Percentiles rank a stretch among this genome's conserved stretches.
These are phyloP conservation scores for Hibiscus tridactylites DNA, from an alignment of 345 rosid genomes.

Conservation along the genomic window DNA sequence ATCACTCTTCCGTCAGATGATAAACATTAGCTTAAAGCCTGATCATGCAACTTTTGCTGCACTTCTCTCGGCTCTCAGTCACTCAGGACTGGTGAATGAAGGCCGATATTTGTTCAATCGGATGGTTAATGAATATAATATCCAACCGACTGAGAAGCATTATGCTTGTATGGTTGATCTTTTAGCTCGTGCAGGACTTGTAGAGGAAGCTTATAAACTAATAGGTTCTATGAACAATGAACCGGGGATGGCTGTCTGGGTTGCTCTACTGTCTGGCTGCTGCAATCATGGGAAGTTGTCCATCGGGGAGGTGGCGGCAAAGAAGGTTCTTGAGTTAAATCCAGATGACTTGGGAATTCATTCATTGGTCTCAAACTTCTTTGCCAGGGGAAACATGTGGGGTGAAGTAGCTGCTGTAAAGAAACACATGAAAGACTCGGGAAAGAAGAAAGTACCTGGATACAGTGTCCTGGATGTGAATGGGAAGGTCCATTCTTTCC, in stretches of 20 bases:
- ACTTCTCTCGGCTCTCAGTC: conserved; percentile 69
- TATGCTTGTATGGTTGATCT: conserved; percentile 68
- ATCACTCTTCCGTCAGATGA: conserved; percentile 47
- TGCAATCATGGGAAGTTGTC: conserved; percentile 35
- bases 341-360: conserved; percentile 52
- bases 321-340: conserved; percentile 42
- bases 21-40: conserved; percentile 32
- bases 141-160: conserved; percentile 33
- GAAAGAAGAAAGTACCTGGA: conserved; percentile 60
- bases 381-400: conserved; percentile 48
- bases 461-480: conserved; percentile 50
- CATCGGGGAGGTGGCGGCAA: conserved; percentile 58
- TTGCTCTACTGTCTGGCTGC: conserved; percentile 77
- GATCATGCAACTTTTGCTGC: conserved; percentile 65
- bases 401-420: conserved; percentile 46
- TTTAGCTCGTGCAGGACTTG: conserved; percentile 56
- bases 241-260: conserved; percentile 56
- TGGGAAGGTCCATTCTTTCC: conserved; percentile 49
- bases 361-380: conserved; percentile 61
- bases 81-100: conserved; percentile 43
- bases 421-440: conserved; percentile 49
- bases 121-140: conserved; percentile 25
- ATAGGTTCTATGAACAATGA: conserved; percentile 37
- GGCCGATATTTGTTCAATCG: neutral
- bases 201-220: conserved; percentile 51